Evolutionary conservation across 768 basidiomycete species (phyloP), one percentile per base, ranked within the genome.

Genomic region (Calocybe cyanea): DNA sequence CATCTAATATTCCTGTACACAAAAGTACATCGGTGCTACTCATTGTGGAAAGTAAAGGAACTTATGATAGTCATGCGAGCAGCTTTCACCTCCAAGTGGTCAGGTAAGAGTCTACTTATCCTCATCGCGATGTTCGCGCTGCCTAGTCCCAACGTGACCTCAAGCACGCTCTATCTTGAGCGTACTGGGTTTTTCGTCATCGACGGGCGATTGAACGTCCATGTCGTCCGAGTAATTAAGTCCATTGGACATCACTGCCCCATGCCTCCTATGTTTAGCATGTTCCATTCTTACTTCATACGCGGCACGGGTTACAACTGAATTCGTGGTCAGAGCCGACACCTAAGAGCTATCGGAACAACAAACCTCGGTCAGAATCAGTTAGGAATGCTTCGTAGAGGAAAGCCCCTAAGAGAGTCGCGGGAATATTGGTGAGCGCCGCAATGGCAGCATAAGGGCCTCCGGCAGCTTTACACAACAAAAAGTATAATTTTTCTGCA

Each of bases 351-450:
- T 10, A 33, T 25, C 2, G 24, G 11, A 31, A 17, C 9, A 15
- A 62, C 75, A 48, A 54, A 81, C 81, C 78, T 61, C 82, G 64
- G 50, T 76, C 73, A 9, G 77, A 78, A 57, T 85, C 83, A 18
- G 66, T 60, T 19, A 86, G 63, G 59, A 85, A 70, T 7, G 74
- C 47, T 50, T 83, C 78, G 43, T 85, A 83, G 20, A 83, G 46
- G 41, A 69, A 47, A 19, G 69, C 73, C 13, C 72, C 80, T 38
- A 82, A 61, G 21, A 83, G 41, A 11, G 75, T 85, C 2, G 81
- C 80, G 2, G 80, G 81, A 53, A 85, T 80, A 52, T 82, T 85
- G 3, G 78, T 78, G 24, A 85, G 70, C 2, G 84, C 78, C 1
- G 83, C 58, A 40, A 85, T 74, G 8, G 81, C 85, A 1, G 78